Evolutionary conservation across 306 rosid species (phyloP).

Genomic region (Rosa persica): DNA sequence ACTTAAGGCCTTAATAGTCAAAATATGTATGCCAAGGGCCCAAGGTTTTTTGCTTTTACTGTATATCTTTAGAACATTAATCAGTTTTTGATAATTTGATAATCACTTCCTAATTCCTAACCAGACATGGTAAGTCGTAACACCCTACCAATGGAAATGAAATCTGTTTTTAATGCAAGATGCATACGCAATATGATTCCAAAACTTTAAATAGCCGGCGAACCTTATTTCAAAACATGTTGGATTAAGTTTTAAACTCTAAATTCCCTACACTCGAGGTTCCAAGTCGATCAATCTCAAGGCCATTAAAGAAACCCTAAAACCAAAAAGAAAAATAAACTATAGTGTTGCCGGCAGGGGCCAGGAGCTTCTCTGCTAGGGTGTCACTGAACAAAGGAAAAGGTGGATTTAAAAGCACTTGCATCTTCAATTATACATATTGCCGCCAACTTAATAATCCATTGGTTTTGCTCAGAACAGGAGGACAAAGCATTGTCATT

Average conservation of each 20-base stretch:
- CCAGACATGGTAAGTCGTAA: not conserved
- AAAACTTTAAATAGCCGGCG: not conserved
- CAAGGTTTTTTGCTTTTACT: not conserved
- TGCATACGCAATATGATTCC: not conserved
- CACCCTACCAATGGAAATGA: not conserved
- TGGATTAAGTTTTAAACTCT: not conserved
- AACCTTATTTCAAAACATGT: not conserved
- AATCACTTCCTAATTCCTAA: not conserved
- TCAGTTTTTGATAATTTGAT: too few relatives aligned
- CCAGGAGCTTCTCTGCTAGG: not conserved
- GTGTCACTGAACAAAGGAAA: not conserved
- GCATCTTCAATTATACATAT: not conserved
- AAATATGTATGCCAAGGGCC: not conserved
- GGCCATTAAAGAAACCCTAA: not conserved
- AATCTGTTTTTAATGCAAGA: too few relatives aligned
- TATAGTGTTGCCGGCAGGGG: too few relatives aligned
- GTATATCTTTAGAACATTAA: not conserved
- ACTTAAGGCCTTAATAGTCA: slow-evolving; percentile 3
- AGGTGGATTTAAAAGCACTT: not conserved
- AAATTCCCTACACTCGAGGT: too few relatives aligned
- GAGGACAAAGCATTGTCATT: not conserved
- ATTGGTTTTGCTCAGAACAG: not conserved
- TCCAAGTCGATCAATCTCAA: not conserved
- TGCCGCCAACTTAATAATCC: not conserved
- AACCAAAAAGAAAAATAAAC: not conserved